These are phyloP conservation scores for Cladosporium sp. DNA, from an alignment of 2,329 filamentous ascomycete species.

Conservation along the genomic window DNA sequence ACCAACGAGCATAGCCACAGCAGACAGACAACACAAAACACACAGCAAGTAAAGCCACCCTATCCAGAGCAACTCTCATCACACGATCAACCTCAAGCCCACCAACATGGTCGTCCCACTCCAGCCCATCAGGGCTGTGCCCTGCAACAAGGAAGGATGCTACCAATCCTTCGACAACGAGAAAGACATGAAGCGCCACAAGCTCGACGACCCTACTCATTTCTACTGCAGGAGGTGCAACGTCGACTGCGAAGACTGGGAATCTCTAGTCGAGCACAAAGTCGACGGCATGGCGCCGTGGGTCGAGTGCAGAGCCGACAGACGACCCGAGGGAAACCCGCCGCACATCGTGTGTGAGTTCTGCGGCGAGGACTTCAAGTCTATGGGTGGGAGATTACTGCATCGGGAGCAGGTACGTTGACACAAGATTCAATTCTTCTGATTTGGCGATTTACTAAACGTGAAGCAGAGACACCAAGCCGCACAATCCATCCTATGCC, in stretches of 20 bases:
- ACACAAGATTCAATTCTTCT: no score
- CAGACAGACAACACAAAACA: background rate
- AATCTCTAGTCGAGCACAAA: slow-evolving; percentile 35
- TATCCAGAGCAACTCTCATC: background rate
- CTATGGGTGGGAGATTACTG: slow-evolving; percentile 49
- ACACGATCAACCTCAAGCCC: background rate
- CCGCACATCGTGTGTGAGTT: slow-evolving; percentile 56
- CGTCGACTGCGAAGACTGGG: slow-evolving; percentile 37
- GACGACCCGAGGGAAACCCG: slow-evolving; percentile 26
- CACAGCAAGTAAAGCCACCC: background rate
- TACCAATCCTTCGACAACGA: slow-evolving; percentile 45
- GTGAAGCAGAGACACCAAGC: slow-evolving; percentile 47
- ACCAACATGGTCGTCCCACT: slow-evolving; percentile 1
- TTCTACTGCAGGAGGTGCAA: slow-evolving; percentile 49
- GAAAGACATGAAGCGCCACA: slow-evolving; percentile 54
- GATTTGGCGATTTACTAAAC: background rate
- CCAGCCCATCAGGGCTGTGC: background rate
- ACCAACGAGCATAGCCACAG: background rate
- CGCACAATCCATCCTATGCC: slow-evolving; percentile 53
- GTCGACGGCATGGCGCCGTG: slow-evolving; percentile 36
- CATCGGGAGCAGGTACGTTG: slow-evolving; percentile 54
- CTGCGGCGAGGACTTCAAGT: slow-evolving; percentile 59
- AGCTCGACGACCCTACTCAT: slow-evolving; percentile 45
- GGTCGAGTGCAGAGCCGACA: slow-evolving; percentile 25
- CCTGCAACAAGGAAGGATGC: slow-evolving; percentile 51